Evolutionary conservation across 345 rosid species (phyloP).

Genomic region (Gossypium thurberi): DNA sequence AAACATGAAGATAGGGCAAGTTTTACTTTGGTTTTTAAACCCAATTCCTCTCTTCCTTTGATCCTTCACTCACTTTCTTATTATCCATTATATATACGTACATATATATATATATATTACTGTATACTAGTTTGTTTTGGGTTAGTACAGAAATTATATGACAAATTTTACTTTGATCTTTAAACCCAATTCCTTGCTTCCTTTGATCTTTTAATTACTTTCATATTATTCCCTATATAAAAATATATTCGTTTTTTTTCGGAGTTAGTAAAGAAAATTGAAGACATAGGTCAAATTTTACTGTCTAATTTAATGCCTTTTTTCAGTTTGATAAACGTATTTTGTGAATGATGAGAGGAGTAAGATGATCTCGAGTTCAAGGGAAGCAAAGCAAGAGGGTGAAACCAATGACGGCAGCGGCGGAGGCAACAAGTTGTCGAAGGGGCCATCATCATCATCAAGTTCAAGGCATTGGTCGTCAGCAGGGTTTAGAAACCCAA

Average conservation of each 20-base stretch:
- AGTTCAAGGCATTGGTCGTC: slow-evolving; percentile 67
- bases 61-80: no score
- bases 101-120: no score
- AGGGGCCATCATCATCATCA: slow-evolving; percentile 13
- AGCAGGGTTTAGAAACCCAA: slow-evolving; percentile 67
- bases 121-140: no score
- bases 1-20: not conserved
- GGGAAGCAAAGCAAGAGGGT: slow-evolving; percentile 58
- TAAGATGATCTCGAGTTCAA: slow-evolving; percentile 44
- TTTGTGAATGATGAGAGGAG: slow-evolving; percentile 29
- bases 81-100: no score
- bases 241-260: not conserved
- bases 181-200: not conserved
- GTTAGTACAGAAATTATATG: no score
- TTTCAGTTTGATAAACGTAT: slow-evolving; percentile 7
- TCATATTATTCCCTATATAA: no score
- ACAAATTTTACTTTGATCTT: not conserved
- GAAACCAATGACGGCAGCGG: slow-evolving; percentile 20
- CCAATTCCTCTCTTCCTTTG: not conserved
- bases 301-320: not conserved
- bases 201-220: no score
- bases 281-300: not conserved
- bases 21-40: not conserved
- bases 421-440: slow-evolving; percentile 8
- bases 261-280: not conserved